phyloP scores from a whole-genome alignment of 1,139 yeast genomes.

The Zygoascus hellenicus region DNA sequence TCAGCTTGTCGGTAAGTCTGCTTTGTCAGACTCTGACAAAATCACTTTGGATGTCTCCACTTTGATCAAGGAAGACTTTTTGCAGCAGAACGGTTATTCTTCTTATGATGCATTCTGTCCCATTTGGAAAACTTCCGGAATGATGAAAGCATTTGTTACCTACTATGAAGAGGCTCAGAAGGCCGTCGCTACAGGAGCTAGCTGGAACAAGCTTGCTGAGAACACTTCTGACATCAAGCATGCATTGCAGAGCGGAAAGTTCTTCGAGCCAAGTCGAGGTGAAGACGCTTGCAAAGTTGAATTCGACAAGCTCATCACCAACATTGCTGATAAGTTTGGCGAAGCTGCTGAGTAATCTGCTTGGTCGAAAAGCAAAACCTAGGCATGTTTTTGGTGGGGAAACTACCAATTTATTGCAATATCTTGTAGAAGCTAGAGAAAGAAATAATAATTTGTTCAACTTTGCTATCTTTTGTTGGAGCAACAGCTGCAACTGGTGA shows the following conservation, averaged over 20 bases:
- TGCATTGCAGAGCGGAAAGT: constrained; percentile 88
- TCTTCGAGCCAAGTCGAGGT: constrained; percentile 93
- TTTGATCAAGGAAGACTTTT: constrained; percentile 92
- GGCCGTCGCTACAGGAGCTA: constrained; percentile 89
- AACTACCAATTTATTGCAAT: too few species aligned
- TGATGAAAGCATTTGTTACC: constrained; percentile 91
- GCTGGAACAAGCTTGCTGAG: constrained; percentile 88
- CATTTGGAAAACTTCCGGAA: constrained; percentile 95
- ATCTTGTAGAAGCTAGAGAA: too few species aligned
- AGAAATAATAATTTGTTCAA: too few species aligned
- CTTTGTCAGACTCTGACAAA: constrained; percentile 92
- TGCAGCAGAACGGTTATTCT: constrained; percentile 98
- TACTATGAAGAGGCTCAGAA: constrained; percentile 97
- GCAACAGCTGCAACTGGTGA: too few species aligned
- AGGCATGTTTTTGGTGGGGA: background rate
- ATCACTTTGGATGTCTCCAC: constrained; percentile 90
- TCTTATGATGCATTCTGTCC: constrained; percentile 98
- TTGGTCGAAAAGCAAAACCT: background rate
- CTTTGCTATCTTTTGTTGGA: too few species aligned
- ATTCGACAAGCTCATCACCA: constrained; percentile 67
- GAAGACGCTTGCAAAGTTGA: constrained; percentile 68
- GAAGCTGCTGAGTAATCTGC: constrained; percentile 76
- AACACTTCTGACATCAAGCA: constrained; percentile 87
- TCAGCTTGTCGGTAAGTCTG: constrained; percentile 97
- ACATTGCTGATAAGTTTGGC: constrained; percentile 85